Conservation (phyloP, 139 green algal genomes). For the Microglena sp. region DNA sequence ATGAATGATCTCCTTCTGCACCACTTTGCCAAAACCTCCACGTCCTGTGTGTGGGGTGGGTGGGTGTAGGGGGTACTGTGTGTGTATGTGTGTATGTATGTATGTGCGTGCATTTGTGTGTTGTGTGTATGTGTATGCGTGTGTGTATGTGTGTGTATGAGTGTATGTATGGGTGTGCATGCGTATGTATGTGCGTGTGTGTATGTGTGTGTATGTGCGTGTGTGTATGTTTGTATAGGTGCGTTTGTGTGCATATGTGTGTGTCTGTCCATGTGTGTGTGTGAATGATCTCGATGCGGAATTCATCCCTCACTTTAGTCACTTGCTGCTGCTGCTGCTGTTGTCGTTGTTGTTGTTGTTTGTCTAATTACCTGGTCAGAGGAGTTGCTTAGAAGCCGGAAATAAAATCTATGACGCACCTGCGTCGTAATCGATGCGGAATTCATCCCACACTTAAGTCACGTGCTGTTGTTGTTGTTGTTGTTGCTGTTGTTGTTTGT, state of each 20-base stretch:
- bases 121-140: neutral
- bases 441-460: neutral
- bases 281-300: neutral
- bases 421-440: neutral
- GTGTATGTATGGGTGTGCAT: neutral
- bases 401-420: too few species aligned
- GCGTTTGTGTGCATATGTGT: neutral
- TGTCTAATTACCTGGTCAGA: neutral
- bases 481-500: neutral
- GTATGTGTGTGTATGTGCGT: neutral
- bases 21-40: conserved; percentile 52
- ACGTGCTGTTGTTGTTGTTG: neutral
- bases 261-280: neutral
- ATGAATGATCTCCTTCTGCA: conserved; percentile 25
- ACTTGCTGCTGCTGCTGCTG: too few species aligned
- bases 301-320: too few species aligned
- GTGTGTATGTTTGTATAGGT: neutral
- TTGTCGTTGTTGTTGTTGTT: neutral
- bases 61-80: neutral
- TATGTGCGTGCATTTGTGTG: neutral
- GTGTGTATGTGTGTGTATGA: neutral
- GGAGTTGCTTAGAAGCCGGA: too few species aligned
- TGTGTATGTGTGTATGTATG: neutral
- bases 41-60: conserved; percentile 83
- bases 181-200: neutral